Evolutionary conservation across 306 rosid species (phyloP).

Genomic region (Lotus japonicus): DNA sequence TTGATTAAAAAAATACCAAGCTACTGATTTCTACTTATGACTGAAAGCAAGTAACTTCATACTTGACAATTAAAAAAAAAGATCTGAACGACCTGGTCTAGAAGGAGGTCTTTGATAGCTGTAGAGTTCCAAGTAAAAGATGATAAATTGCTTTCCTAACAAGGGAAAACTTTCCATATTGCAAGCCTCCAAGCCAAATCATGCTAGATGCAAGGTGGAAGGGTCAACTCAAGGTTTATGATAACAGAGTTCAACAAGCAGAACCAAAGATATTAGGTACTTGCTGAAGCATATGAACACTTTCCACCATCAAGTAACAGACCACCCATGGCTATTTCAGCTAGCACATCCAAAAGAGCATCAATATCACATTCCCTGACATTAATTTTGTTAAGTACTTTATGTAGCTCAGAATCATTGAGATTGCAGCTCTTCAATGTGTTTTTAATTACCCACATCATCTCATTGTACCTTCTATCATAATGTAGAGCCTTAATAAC

Average conservation of each 20-base stretch:
- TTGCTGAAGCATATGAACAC: constrained; percentile 19
- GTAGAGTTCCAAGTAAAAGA: not conserved
- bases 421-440: no score
- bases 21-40: not conserved
- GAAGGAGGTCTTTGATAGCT: not conserved
- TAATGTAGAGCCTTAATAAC: no score
- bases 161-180: no score
- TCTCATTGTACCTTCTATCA: no score
- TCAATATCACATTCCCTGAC: constrained; percentile 83
- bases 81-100: constrained; percentile 18
- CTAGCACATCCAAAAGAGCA: constrained; percentile 52
- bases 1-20: not conserved
- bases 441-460: no score
- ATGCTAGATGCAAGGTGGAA: no score
- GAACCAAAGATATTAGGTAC: constrained; percentile 8
- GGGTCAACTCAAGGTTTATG: no score
- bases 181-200: no score
- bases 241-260: no score
- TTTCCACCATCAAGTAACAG: constrained; percentile 57
- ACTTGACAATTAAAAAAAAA: not conserved
- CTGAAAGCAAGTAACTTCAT: not conserved
- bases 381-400: constrained; percentile 58
- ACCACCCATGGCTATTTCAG: constrained; percentile 80
- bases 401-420: constrained; percentile 69
- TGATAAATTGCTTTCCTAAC: no score